Base-by-base conservation (phyloP, 2,329 filamentous ascomycete genomes). In the Knufia fluminis region DNA sequence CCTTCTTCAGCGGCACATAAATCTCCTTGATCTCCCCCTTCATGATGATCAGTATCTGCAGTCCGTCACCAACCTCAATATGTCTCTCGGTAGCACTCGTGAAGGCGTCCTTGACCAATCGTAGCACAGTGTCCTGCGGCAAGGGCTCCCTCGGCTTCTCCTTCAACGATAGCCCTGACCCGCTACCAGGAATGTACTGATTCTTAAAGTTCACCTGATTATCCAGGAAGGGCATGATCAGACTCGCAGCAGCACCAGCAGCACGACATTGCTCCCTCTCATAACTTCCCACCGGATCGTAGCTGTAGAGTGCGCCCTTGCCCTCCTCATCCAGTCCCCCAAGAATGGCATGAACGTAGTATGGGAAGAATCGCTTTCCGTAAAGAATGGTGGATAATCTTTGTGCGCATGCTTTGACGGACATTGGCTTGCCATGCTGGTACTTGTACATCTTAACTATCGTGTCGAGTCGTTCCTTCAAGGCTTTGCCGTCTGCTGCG, bases 121-220 rank as follows among this genome's bases (percentile, higher is more conserved):
- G 80, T 72, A 94, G 85, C 23, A 94, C 91, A 53, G 85, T 81
- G 48, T 77, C 71, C 48, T 55, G 48, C 3, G 55, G 51, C 63
- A 97, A 71, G 46, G 86, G 85, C 62, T 82, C 74, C 22, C 75
- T 66, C 54, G 65, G 65, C 53, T 66, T 68, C 69, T 85, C 79
- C 72, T 85, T 72, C 61, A 96, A 72, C 48, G 82, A 83, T 68
- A 95, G 86, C 38, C 91, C 91, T 53, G 79, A 78, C 50, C 88
- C 89, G 61, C 86, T 91, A 41, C 84, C 86, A 9, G 91, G 89
- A 49, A 92, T 77, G 66, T 95, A 94, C 74, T 96, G 91, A 68
- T 98, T 98, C 79, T 96, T 98, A 77, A 91, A 91, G 74, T 97
- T 97, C 74, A 98, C 92, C 72, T 98, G 94, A 69, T 98, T 98